Evolutionary conservation across 106 monocot genomes (phyloP), one percentile per base, ranked within the genome.

Genomic region (Acorus gramineus): DNA sequence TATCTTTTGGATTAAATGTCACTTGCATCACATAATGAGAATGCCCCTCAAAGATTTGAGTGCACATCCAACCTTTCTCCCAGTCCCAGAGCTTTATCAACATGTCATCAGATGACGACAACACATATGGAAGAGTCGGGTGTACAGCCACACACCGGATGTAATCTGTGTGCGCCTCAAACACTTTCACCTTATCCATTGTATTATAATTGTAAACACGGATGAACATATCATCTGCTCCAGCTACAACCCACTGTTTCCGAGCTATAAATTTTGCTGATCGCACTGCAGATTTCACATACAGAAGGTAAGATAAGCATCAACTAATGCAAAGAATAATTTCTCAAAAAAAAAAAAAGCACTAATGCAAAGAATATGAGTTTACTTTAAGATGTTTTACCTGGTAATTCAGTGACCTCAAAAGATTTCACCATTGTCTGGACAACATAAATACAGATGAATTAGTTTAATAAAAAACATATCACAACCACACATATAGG

Each of bases 401-500:
- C 52, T 52, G 52, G 52, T 52, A 52, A 52, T 9, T 52, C 52
- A 52, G 52, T 52, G 52, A 52, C 52, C 52, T 52, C 52, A 52
- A 52, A 52, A 7, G 52, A 52, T 52, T 52, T 52, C 52, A 52
- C 52, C 52, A 52, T 52, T 9, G 52, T 9, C 52, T 52, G 52
- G 8, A 52, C 28, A 28, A 28, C 28, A 28, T 28, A 28, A 28
- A 28, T 0, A 28, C 28, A 28, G 28, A 28, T 28, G 28, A 28
- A 28, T 28, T 28, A 28, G 28, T 28, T 28, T 28, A 28, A 28
- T 28, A 28, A 28, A 28, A 28, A 28, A 28, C 28, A 28, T 28
- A 28, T 28, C 28, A 28, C 28, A 28, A 28, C 28, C 28, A 28
- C 28, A 28, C 28, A 28, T 28, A 28, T 28, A 28, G 0, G 28